Evolutionary conservation across 441 rosid species (phyloP), one percentile per base, ranked within the genome.

Genomic region (Metrosideros polymorpha): DNA sequence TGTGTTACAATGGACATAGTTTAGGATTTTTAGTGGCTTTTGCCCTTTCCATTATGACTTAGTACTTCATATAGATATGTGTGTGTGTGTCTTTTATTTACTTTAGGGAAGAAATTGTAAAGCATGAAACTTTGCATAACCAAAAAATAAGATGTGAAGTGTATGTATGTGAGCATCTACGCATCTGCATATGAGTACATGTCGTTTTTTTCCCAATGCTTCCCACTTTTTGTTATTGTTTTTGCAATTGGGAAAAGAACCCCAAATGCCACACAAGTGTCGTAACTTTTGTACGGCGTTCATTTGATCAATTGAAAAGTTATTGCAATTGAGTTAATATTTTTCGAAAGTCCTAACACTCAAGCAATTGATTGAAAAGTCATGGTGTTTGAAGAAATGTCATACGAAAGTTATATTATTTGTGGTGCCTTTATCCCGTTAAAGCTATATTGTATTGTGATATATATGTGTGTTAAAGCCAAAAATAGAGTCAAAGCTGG

Each of bases 321-420:
- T 30, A 61, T 6, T 6, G 25, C 15, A 27, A 3, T 56, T 1
- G 2, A 25, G 10, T 27, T 6, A 56, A 56, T 0, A 0, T 2
- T 56, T 56, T 56, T 56, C 30, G 12, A 56, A 27, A 56, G 14
- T 1, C 30, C 3, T 27, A 14, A 0, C 14, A 25, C 2, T 55
- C 27, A 55, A 10, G 14, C 29, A 27, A 56, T 12, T 0, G 0
- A 56, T 55, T 55, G 0, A 5, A 0, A 55, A 25, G 6, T 25
- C 6, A 55, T 61, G 12, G 4, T 17, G n/a, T 1, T 30, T 30
- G 30, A 15, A 18, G 2, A 1, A 61, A 6, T 0, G 1, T 17
- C 3, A 0, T 30, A 17, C 2, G 3, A 61, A 66, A 66, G 24
- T 10, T 5, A 9, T 35, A 24, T 3, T 7, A 66, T 1, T 66